Conservation (phyloP, 352 stramenopile genomes). For the Phytophthora megakarya region DNA sequence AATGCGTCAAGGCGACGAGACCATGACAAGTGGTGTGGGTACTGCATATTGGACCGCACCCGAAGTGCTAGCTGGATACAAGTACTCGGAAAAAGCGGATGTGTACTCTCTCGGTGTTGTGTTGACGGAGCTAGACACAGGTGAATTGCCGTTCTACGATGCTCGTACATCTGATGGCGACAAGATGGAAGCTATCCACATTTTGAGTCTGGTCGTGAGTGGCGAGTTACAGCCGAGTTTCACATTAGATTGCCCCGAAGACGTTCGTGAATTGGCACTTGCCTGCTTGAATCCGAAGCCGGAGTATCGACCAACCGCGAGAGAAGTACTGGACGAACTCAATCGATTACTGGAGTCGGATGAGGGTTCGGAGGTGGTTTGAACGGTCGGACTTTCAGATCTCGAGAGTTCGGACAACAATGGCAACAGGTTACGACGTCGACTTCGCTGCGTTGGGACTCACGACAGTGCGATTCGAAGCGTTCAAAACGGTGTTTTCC, state of each 20-base stretch:
- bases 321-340: slow-evolving; percentile 35
- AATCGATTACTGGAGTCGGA: slow-evolving; percentile 26
- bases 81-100: slow-evolving; percentile 20
- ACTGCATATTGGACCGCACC: slow-evolving; percentile 20
- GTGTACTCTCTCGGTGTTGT: slow-evolving; percentile 24
- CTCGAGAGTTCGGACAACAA: slow-evolving; percentile 4
- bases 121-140: slow-evolving; percentile 17
- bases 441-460: slow-evolving; percentile 58
- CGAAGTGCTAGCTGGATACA: slow-evolving; percentile 10
- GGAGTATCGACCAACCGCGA: slow-evolving; percentile 31
- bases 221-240: slow-evolving; percentile 19
- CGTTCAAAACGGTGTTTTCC: slow-evolving; percentile 62
- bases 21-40: slow-evolving; percentile 18
- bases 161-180: slow-evolving; percentile 16
- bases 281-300: slow-evolving; percentile 23
- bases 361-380: not conserved
- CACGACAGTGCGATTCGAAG: slow-evolving; percentile 54
- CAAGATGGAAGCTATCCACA: slow-evolving; percentile 17
- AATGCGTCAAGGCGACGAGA: slow-evolving; percentile 2
- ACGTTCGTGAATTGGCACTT: slow-evolving; percentile 11
- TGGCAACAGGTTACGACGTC: slow-evolving; percentile 46
- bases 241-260: slow-evolving; percentile 9
- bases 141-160: slow-evolving; percentile 20
- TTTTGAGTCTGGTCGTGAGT: slow-evolving; percentile 14
- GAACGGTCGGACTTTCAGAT: slow-evolving; percentile 20